These are phyloP conservation scores for Colletotrichum cordylinicola DNA, from an alignment of 2,329 filamentous ascomycete genomes.

Conservation along the genomic window DNA sequence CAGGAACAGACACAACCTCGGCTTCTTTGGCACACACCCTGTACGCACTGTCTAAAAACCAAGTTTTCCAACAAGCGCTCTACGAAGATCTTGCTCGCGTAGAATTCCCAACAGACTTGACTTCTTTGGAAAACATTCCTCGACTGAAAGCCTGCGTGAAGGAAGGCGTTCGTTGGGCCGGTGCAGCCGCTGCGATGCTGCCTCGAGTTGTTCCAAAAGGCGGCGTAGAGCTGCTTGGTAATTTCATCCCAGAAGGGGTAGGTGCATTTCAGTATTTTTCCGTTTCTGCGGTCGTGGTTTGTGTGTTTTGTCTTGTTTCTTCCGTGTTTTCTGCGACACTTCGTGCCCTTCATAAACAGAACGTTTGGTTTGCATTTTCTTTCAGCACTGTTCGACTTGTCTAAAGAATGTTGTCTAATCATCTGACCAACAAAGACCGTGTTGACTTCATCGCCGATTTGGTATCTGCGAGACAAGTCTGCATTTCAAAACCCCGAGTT, in stretches of 20 bases:
- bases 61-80: conserved; percentile 27
- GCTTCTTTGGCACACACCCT: conserved; percentile 34
- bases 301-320: accelerated
- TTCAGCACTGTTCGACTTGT: not conserved
- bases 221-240: conserved; percentile 26
- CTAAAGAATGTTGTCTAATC: not conserved
- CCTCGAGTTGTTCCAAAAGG: conserved; percentile 29
- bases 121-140: conserved; percentile 26
- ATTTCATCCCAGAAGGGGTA: conserved; percentile 28
- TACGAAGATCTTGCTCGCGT: conserved; percentile 24
- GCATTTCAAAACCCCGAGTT: conserved; percentile 29
- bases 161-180: conserved; percentile 32
- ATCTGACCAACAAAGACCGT: conserved; percentile 22
- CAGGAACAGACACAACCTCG: conserved; percentile 36
- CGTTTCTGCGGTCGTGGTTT: not conserved
- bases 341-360: not conserved
- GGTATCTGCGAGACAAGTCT: conserved; percentile 31
- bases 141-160: conserved; percentile 29
- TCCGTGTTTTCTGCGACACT: not conserved
- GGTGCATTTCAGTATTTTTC: not conserved
- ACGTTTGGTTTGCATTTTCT: not conserved
- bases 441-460: conserved; percentile 32
- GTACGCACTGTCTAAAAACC: conserved; percentile 31
- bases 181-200: conserved; percentile 30
- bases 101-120: conserved; percentile 29